These are phyloP conservation scores for Geotrichum reessii DNA, from an alignment of 1,139 yeast genomes.

Conservation along the genomic window DNA sequence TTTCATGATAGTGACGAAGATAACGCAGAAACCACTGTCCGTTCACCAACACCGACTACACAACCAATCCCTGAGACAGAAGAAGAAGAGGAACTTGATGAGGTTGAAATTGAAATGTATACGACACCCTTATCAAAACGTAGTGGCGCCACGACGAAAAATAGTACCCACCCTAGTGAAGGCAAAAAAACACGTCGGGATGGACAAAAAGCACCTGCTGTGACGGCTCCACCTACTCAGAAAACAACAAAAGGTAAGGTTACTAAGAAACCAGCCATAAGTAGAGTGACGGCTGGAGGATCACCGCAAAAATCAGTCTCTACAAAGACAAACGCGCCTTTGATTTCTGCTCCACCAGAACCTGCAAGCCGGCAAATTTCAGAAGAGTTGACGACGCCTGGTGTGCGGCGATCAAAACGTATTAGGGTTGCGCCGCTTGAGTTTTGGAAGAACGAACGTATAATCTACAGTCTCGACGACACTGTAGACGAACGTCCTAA, in stretches of 20 bases:
- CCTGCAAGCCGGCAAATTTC: slow-evolving; percentile 23
- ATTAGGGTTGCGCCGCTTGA: slow-evolving; percentile 69
- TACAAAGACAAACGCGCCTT: neutral
- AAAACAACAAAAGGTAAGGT: neutral
- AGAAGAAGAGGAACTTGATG: neutral
- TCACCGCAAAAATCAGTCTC: neutral
- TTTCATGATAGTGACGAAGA: neutral
- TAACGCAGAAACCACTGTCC: neutral
- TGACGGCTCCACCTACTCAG: neutral
- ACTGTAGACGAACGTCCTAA: slow-evolving; percentile 32
- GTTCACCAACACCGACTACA: neutral
- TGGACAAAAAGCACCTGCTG: neutral
- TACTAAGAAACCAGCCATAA: neutral
- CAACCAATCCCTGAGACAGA: neutral
- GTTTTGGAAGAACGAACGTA: slow-evolving; percentile 78
- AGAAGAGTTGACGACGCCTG: slow-evolving; percentile 17
- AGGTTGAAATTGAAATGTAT: neutral
- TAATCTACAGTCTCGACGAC: slow-evolving; percentile 49
- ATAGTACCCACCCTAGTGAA: neutral
- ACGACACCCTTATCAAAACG: neutral
- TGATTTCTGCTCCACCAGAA: neutral
- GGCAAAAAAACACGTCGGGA: neutral
- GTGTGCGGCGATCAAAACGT: slow-evolving; percentile 53
- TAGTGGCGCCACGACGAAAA: neutral
- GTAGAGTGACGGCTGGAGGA: neutral